Evolutionary conservation across 1,284 basidiomycete genomes (phyloP), one percentile per base, ranked within the genome.

Genomic region (Ceratorhiza oryzae-sativae): DNA sequence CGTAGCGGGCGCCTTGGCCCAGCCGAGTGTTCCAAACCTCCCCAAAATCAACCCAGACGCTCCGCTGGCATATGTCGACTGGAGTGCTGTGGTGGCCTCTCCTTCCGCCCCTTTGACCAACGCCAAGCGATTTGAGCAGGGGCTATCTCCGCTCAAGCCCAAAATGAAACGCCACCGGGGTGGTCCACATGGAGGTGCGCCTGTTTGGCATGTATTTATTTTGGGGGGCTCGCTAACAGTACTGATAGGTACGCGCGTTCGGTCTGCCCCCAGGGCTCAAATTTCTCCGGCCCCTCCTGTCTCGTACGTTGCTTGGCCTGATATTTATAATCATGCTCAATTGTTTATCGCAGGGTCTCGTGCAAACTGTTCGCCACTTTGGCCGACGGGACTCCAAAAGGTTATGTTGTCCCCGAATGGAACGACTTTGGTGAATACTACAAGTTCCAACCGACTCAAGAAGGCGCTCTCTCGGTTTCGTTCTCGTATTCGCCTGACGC

Each of bases 121-220:
- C 30, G 71, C 51, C 49, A 65, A 72, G 42, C 71, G 71, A 12
- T 65, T 72, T 46, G 71, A 59, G 25, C 30, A 53, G 41, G 55
- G 55, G 3, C 36, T 72, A 9, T 36, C 60, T 20, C 71, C 71
- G 18, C 60, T 58, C 34, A 63, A 53, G 48, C 71, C 71, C 25
- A 63, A 45, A 49, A 36, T 48, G 42, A 48, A 46, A 46, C 59
- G 42, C 25, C 42, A 46, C 20, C 46, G 46, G 36, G 46, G 27
- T 39, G 45, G 45, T 34, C 61, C 56, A 18, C 70, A 36, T 48
- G 23, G 15, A 41, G 55, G 39, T 49, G 56, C 18, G 68, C 36
- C 36, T 39, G 8, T 39, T 4, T 45, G n/a, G 4, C 6, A 9
- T 10, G 6, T 8, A 10, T 45, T 45, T 9, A 9, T 51, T 30